A percentile compares a stretch with the other conserved stretches of the same genome.
These are phyloP conservation scores for Globisporangium mamillatum DNA, from an alignment of 352 stramenopile species.

Conservation along the genomic window DNA sequence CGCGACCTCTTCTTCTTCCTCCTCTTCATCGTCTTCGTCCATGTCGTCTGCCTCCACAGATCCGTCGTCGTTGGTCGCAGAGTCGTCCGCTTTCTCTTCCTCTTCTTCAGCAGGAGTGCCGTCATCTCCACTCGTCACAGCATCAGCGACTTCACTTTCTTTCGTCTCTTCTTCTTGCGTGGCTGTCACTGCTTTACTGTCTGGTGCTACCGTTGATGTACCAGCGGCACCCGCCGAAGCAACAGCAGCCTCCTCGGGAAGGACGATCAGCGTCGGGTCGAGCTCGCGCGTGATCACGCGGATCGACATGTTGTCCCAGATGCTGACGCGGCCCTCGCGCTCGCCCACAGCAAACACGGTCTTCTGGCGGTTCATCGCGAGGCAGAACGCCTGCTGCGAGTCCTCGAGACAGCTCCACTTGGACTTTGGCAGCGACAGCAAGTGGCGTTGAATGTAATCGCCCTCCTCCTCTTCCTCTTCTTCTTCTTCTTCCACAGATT, in stretches of 20 bases:
- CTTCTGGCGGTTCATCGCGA: conserved; percentile 58
- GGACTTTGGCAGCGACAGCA: conserved; percentile 48
- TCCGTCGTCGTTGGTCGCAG: conserved; percentile 28
- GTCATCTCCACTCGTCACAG: not conserved
- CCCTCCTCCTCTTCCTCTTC: conserved; percentile 41
- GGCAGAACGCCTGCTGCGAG: conserved; percentile 70
- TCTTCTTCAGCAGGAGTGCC: conserved; percentile 6
- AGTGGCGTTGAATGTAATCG: conserved; percentile 55
- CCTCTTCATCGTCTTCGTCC: conserved; percentile 40
- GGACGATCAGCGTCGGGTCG: conserved; percentile 57
- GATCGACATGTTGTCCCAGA: conserved; percentile 83
- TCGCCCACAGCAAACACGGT: conserved; percentile 76
- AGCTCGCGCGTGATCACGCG: conserved; percentile 77
- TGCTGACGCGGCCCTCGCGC: conserved; percentile 72
- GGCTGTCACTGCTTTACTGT: not conserved
- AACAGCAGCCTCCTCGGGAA: conserved; percentile 26
- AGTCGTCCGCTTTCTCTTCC: conserved; percentile 22
- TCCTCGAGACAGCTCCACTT: conserved; percentile 67
- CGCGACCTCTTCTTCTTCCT: conserved; percentile 18
- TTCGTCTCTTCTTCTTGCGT: not conserved
- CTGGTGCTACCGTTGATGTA: not conserved
- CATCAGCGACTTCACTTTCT: not conserved
- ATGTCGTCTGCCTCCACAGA: conserved; percentile 23
- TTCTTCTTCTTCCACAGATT: conserved; percentile 7
- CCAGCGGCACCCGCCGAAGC: not conserved